Evolutionary conservation across 2,329 filamentous ascomycete species (phyloP).

Genomic region (Pleoardoris graminearum): DNA sequence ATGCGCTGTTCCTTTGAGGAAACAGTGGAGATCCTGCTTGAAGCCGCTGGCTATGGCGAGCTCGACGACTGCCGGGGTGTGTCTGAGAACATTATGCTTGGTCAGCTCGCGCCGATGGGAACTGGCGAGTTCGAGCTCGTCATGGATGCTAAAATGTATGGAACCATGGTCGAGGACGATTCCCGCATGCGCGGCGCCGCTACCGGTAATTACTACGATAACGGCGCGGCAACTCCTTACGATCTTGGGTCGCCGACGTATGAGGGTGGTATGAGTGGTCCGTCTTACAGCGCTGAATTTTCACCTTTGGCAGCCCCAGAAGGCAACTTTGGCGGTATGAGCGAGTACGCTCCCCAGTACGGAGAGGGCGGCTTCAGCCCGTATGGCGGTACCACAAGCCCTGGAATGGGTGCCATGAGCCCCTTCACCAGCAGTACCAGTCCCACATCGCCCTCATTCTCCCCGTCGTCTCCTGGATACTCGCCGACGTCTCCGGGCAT

Average conservation of each 20-base stretch:
- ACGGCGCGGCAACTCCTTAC: conserved; percentile 91
- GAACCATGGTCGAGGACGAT: conserved; percentile 92
- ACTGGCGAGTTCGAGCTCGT: conserved; percentile 95
- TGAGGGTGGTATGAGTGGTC: conserved; percentile 64
- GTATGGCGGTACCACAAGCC: conserved; percentile 66
- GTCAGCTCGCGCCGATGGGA: conserved; percentile 94
- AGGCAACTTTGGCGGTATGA: conserved; percentile 58
- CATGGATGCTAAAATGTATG: conserved; percentile 92
- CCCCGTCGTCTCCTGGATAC: conserved; percentile 46
- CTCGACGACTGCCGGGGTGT: conserved; percentile 97
- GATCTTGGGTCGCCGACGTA: conserved; percentile 70
- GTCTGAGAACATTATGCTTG: conserved; percentile 98
- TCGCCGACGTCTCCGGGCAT: conserved; percentile 53
- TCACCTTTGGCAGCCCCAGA: conserved; percentile 77
- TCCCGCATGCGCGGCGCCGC: conserved; percentile 71
- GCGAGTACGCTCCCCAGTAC: conserved; percentile 67
- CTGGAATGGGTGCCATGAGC: conserved; percentile 66
- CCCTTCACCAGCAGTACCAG: conserved; percentile 68
- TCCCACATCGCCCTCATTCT: conserved; percentile 46
- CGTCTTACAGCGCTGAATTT: conserved; percentile 63
- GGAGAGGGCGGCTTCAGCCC: conserved; percentile 67
- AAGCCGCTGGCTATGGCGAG: conserved; percentile 92
- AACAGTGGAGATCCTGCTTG: conserved; percentile 95
- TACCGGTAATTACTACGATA: conserved; percentile 70
- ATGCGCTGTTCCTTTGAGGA: conserved; percentile 99